These are phyloP conservation scores for Hypholoma sublateritium DNA, from an alignment of 768 basidiomycete species.

Conservation along the genomic window DNA sequence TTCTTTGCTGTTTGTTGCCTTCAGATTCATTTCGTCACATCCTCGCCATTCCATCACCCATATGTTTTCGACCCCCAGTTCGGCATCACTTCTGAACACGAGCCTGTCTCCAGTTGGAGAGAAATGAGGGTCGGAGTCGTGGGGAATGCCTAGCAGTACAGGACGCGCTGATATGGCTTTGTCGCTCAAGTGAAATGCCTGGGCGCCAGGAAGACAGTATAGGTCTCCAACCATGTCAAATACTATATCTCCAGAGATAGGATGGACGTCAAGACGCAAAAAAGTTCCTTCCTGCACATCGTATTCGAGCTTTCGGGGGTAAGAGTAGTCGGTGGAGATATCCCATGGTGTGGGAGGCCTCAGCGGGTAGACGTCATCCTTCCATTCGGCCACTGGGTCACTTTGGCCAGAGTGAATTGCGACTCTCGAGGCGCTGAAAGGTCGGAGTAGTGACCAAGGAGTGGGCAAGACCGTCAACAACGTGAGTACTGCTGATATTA, in stretches of 20 bases:
- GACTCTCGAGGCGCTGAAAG: slow-evolving; percentile 17
- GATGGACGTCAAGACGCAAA: slow-evolving; percentile 73
- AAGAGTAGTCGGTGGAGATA: slow-evolving; percentile 74
- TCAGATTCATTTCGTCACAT: slow-evolving; percentile 60
- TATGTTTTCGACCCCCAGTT: slow-evolving; percentile 71
- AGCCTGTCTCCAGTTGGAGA: slow-evolving; percentile 63
- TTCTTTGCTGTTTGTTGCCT: slow-evolving; percentile 24
- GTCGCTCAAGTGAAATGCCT: slow-evolving; percentile 20
- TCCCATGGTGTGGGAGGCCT: slow-evolving; percentile 66
- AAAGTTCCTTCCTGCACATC: slow-evolving; percentile 76
- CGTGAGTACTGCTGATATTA: slow-evolving; percentile 32
- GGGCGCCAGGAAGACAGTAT: slow-evolving; percentile 60
- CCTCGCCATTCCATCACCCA: slow-evolving; percentile 71
- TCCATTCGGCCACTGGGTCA: slow-evolving; percentile 40
- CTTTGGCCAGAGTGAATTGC: slow-evolving; percentile 10
- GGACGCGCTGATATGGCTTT: slow-evolving; percentile 47
- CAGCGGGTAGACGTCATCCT: slow-evolving; percentile 61
- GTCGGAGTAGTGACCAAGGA: slow-evolving; percentile 30
- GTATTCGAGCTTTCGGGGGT: slow-evolving; percentile 63
- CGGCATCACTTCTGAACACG: slow-evolving; percentile 75
- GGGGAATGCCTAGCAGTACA: slow-evolving; percentile 61
- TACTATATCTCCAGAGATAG: slow-evolving; percentile 66
- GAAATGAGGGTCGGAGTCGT: slow-evolving; percentile 73
- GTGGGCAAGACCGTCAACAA: slow-evolving; percentile 34
- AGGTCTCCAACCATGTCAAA: slow-evolving; percentile 78